phyloP scores from a whole-genome alignment of 164 flowering plant species.

The Chimonanthus praecox region DNA sequence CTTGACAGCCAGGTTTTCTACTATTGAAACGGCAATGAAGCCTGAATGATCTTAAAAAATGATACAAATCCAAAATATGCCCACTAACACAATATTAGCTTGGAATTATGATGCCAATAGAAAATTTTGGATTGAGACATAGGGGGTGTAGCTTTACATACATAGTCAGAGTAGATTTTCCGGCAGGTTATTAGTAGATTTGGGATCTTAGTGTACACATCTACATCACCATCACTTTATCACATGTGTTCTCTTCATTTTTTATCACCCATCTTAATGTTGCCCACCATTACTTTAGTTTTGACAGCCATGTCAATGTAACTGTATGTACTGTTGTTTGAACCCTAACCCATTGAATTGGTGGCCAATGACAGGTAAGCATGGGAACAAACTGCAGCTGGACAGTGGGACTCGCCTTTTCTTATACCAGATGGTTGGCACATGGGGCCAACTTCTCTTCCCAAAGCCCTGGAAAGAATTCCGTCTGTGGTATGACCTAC shows the following conservation, averaged over 20 bases:
- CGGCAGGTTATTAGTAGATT: too few relatives aligned
- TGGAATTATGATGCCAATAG: too few relatives aligned
- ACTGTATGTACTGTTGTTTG: background rate
- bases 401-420: constrained; percentile 53
- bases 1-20: too few relatives aligned
- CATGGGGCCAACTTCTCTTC: constrained; percentile 99
- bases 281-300: background rate
- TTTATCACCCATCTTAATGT: background rate
- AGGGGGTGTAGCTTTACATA: too few relatives aligned
- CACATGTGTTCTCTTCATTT: background rate
- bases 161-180: too few relatives aligned
- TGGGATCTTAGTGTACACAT: too few relatives aligned
- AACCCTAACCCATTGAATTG: background rate
- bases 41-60: too few relatives aligned
- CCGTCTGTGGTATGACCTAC: constrained; percentile 84
- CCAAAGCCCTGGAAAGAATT: constrained; percentile 99
- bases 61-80: too few relatives aligned
- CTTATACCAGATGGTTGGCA: constrained; percentile 93
- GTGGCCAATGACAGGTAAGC: constrained; percentile 55
- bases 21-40: too few relatives aligned
- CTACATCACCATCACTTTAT: background rate
- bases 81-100: too few relatives aligned
- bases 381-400: constrained; percentile 82
- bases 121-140: too few relatives aligned
- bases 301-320: too few relatives aligned